A percentile compares a stretch with the other conserved stretches of the same genome.
phyloP scores from a whole-genome alignment of 1,284 basidiomycete species.

The Omphalotus olearius region DNA sequence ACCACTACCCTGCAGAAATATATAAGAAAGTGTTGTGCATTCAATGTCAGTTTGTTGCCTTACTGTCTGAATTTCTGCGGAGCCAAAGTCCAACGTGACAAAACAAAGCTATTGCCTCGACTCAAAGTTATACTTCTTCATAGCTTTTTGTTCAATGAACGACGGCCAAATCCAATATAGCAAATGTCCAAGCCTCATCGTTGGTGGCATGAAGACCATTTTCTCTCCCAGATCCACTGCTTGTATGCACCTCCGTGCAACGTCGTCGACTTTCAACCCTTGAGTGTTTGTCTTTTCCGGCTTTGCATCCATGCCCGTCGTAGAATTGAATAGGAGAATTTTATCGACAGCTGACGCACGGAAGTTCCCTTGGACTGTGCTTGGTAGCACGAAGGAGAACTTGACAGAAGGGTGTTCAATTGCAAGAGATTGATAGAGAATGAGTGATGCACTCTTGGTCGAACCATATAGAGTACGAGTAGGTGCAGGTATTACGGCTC shows the following conservation, averaged over 20 bases:
- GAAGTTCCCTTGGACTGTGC: slow-evolving; percentile 75
- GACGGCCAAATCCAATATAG: slow-evolving; percentile 62
- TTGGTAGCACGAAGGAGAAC: slow-evolving; percentile 57
- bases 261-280: slow-evolving; percentile 52
- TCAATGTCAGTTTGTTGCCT: too few relatives aligned
- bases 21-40: too few relatives aligned
- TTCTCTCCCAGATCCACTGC: slow-evolving; percentile 56
- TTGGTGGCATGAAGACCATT: slow-evolving; percentile 51
- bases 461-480: slow-evolving; percentile 83
- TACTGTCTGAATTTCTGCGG: too few relatives aligned
- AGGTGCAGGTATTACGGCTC: slow-evolving; percentile 80
- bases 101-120: too few relatives aligned
- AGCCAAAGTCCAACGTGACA: too few relatives aligned
- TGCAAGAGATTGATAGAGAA: slow-evolving; percentile 75
- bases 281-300: slow-evolving; percentile 35
- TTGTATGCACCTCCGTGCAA: slow-evolving; percentile 51
- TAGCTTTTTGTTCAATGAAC: slow-evolving; percentile 51
- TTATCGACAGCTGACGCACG: slow-evolving; percentile 73
- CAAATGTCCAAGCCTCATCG: slow-evolving; percentile 40
- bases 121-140: slow-evolving; percentile 41
- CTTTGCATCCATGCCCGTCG: not conserved
- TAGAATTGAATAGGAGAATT: slow-evolving; percentile 44
- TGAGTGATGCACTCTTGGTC: slow-evolving; percentile 78
- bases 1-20: too few relatives aligned
- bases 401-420: slow-evolving; percentile 70